Evolutionary conservation across 2,329 filamentous ascomycete genomes (phyloP), one percentile per base, ranked within the genome.

Genomic region (Epichloe aotearoae): DNA sequence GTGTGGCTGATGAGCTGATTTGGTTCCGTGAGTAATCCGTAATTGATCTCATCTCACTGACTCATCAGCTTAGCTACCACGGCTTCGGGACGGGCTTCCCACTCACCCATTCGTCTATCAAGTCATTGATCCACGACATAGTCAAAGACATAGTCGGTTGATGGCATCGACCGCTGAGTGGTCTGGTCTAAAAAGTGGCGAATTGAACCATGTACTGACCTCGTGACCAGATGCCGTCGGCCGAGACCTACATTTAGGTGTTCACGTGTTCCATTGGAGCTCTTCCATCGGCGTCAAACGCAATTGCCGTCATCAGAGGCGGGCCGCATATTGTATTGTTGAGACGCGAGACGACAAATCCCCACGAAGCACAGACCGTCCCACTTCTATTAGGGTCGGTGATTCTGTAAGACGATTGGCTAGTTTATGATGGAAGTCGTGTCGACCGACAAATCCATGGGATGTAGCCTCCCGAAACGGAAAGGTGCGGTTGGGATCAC

Each of bases 361-460:
- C 12, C 15, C 37, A 42, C 37, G 23, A n/a, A 33, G 15, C n/a
- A 40, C 37, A 45, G 17, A 5, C 17, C n/a, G 42, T 15, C 20
- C 14, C 26, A 30, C 26, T 30, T 10, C 26, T 30, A 30, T n/a
- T 50, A 50, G 50, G 52, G 43, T 37, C 52, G 40, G 37, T 19
- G 39, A 50, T 52, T 50, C 56, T 57, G 52, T 45, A 30, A 47
- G 46, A 44, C 54, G 52, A 60, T 62, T 59, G 57, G 58, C 44
- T 50, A 15, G 30, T 12, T 26, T 33, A 17, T 42, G 50, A 40
- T 33, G 45, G 39, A 14, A 41, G 23, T 26, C 14, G 2, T 26
- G 23, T 47, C 20, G 45, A 38, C 30, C 30, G 39, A 47, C 38
- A 38, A 15, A 44, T 44, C 42, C 42, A 15, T 15, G 42, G 7